Base-by-base conservation (phyloP, 306 rosid genomes). In the Ammopiptanthus mongolicus region DNA sequence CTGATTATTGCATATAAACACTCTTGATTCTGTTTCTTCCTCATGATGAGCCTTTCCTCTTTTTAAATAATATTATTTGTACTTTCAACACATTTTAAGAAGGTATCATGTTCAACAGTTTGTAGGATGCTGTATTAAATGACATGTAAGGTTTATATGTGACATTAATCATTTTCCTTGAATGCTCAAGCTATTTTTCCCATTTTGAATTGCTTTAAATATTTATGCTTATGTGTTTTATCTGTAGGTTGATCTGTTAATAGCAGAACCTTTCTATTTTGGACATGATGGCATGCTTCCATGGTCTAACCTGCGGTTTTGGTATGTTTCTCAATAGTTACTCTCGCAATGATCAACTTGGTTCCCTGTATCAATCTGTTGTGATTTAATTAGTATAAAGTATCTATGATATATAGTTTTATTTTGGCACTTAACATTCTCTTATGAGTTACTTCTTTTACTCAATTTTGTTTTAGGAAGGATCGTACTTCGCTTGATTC, bases 251-350 rank as follows among this genome's bases (percentile, higher is more conserved):
- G 93, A 88, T 82, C 84, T 94, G 65, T 83, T 94, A 77, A 77
- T 94, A 31, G 96, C 88, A 28, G 98, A 94, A 84, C 98, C 98
- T 71, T 94, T 87, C 83, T 91, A 95, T 72, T 83, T 46, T 51
- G 97, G 97, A 79, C 87, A 78, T 25, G 95, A 95, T 52, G 78
- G 83, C 77, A 81, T 80, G 86, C 97, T 95, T 82, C 98, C 98
- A 23, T 94, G 98, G 98, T 91, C 88, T 76, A 90, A 90, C 85
- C 88, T 94, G 70, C 87, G 95, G 50, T 88, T 95, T 81, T 95
- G 98, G 97, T 95, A 88, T 28, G 44, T 65, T 80, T 81, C 41
- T 65, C 55, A 21, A 1, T 62, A 34, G 23, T 57, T 69, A 67
- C 60, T 50, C 73, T 64, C 51, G 65, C 66, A 23, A 28, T 69